Percentiles rank a stretch among this genome's conserved stretches.
phyloP scores from a whole-genome alignment of 2,329 filamentous ascomycete genomes.

The Curvularia lunata region DNA sequence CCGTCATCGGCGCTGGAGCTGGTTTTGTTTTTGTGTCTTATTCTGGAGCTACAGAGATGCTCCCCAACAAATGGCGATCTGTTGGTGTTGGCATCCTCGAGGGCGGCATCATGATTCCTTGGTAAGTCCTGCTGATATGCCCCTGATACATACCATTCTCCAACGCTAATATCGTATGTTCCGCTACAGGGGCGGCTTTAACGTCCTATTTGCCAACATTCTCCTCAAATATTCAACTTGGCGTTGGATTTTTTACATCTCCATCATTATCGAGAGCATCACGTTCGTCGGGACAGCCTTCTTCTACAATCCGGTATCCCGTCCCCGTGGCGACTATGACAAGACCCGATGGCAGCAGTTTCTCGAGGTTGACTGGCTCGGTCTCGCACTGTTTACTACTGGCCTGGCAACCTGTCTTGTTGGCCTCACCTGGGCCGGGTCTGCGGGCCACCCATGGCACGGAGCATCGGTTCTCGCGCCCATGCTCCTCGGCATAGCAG shows the following conservation, averaged over 20 bases:
- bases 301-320: neutral
- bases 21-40: neutral
- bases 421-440: neutral
- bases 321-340: neutral
- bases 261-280: neutral
- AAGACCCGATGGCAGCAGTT: neutral
- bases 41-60: neutral
- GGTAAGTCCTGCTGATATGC: neutral
- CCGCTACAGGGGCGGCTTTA: neutral
- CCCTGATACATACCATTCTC: neutral
- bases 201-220: neutral
- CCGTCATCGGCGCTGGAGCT: neutral
- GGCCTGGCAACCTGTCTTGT: neutral
- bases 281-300: neutral
- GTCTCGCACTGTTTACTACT: neutral
- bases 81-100: neutral
- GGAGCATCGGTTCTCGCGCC: neutral
- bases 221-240: neutral
- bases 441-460: neutral
- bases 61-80: neutral
- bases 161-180: neutral
- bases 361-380: conserved; percentile 1
- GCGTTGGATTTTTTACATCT: conserved; percentile 1
- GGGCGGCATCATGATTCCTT: neutral
- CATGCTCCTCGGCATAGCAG: neutral